These are phyloP conservation scores for Thinopyrum obtusiflorum DNA, from an alignment of 202 grass and related monocot species.

Conservation along the genomic window DNA sequence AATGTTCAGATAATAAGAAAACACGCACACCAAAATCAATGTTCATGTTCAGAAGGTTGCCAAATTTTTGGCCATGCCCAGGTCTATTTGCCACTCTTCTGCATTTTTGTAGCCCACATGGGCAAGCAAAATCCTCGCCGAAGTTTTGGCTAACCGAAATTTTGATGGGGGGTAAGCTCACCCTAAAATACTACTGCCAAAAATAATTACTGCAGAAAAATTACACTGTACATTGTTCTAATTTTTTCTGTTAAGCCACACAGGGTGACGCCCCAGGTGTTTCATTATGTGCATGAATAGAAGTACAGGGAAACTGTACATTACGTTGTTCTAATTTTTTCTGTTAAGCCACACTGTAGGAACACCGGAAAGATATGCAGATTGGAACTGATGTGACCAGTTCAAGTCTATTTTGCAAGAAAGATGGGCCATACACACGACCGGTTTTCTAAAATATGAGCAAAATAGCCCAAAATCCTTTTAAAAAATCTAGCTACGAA, in stretches of 20 bases:
- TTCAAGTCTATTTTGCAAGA: neutral
- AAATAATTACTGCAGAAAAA: neutral
- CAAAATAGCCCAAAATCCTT: neutral
- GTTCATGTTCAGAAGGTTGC: too few species aligned
- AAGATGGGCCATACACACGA: neutral
- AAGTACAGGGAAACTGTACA: neutral
- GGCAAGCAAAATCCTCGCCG: neutral
- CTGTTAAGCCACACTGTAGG: neutral
- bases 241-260: neutral
- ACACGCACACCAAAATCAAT: constrained; percentile 5
- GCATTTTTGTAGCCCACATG: neutral
- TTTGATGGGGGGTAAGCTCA: neutral
- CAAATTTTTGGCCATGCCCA: neutral
- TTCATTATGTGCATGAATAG: neutral
- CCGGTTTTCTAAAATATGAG: constrained; percentile 4
- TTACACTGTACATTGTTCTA: neutral
- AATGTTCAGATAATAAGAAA: constrained; percentile 1
- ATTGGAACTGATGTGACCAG: neutral
- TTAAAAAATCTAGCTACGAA: neutral
- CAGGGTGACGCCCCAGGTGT: neutral
- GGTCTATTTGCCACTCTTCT: neutral
- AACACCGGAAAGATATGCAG: neutral
- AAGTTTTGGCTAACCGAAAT: neutral
- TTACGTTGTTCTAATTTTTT: too few species aligned
- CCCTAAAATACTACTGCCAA: neutral